These are phyloP conservation scores for Claviceps sp. DNA, from an alignment of 2,329 filamentous ascomycete genomes.

Conservation along the genomic window DNA sequence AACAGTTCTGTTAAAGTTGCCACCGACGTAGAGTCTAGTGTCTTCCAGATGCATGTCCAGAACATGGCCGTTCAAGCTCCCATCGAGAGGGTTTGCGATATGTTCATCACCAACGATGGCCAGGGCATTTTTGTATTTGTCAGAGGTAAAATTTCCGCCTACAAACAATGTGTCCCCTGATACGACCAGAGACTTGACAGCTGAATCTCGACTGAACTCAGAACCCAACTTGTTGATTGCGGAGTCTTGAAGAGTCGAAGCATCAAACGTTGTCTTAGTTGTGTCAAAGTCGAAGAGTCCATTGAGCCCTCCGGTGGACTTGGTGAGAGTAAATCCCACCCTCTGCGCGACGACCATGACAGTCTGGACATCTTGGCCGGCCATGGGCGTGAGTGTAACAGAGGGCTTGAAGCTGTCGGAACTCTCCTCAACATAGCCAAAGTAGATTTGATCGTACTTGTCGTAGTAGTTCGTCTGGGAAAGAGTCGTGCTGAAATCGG, in stretches of 20 bases:
- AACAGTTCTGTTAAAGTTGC: constrained; percentile 66
- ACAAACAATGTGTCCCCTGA: constrained; percentile 56
- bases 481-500: constrained; percentile 46
- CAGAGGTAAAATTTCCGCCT: constrained; percentile 70
- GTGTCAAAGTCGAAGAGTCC: constrained; percentile 85
- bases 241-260: constrained; percentile 54
- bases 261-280: constrained; percentile 33
- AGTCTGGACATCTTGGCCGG: constrained; percentile 45
- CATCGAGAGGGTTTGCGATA: constrained; percentile 47
- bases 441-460: constrained; percentile 90
- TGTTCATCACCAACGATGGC: constrained; percentile 49
- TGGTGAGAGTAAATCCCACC: constrained; percentile 62
- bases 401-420: constrained; percentile 62
- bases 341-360: constrained; percentile 82
- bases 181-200: constrained; percentile 55
- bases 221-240: constrained; percentile 65
- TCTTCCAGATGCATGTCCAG: constrained; percentile 54
- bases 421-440: constrained; percentile 67
- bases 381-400: constrained; percentile 61
- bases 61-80: constrained; percentile 73
- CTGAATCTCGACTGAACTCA: constrained; percentile 52
- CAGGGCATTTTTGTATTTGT: constrained; percentile 61
- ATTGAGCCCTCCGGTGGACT: constrained; percentile 69
- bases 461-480: constrained; percentile 92
- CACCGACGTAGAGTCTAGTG: constrained; percentile 64